Evolutionary conservation across 1,139 yeast species (phyloP).

Genomic region (Petasospora rhodanensis): DNA sequence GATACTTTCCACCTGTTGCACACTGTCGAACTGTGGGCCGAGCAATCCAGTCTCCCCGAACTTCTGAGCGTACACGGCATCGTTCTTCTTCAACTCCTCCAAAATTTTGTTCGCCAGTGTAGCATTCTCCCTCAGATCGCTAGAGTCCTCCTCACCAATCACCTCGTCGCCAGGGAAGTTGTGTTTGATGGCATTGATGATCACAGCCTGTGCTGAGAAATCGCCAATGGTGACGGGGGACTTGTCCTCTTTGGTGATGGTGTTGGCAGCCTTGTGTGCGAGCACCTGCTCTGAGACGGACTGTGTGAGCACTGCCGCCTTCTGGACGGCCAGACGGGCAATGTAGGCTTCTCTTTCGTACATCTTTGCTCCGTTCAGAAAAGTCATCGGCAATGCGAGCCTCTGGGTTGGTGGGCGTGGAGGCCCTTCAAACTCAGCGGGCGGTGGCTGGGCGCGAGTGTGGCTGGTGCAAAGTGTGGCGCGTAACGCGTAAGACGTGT

Average conservation of each 20-base stretch:
- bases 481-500: no score
- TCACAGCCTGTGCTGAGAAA: constrained; percentile 91
- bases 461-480: no score
- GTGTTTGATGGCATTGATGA: constrained; percentile 73
- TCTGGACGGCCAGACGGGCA: constrained; percentile 85
- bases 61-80: constrained; percentile 31
- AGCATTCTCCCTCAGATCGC: constrained; percentile 47
- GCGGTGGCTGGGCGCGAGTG: no score
- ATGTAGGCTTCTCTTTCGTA: constrained; percentile 58
- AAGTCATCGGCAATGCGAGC: no score
- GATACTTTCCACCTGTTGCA: constrained; percentile 51
- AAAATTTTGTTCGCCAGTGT: constrained; percentile 47
- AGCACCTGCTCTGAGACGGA: constrained; percentile 66
- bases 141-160: constrained; percentile 93
- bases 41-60: constrained; percentile 21
- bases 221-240: constrained; percentile 98
- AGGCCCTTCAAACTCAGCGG: no score
- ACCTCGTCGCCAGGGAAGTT: constrained; percentile 82
- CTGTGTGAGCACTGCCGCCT: constrained; percentile 78
- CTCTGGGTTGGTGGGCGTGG: no score
- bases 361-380: constrained; percentile 12
- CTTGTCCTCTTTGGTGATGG: constrained; percentile 79
- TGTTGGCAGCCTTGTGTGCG: constrained; percentile 47
- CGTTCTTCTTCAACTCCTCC: constrained; percentile 38
- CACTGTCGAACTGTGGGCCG: constrained; percentile 33